Evolutionary conservation across 2,329 filamentous ascomycete genomes (phyloP), one percentile per base, ranked within the genome.

Genomic region (Ramichloridium luteum): DNA sequence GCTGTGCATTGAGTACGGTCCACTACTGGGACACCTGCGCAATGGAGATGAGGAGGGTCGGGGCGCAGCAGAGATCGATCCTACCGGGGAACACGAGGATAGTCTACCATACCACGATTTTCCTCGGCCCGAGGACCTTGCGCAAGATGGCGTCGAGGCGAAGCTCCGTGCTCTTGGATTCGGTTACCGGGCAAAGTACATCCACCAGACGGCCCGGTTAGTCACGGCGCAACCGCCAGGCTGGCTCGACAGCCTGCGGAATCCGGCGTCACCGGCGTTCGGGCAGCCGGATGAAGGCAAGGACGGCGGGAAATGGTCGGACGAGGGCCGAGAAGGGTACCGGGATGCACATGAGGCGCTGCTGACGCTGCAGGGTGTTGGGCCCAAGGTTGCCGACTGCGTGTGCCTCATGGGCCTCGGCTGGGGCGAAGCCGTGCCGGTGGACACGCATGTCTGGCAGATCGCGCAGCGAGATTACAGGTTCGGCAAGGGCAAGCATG

Each of bases 391-490:
- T 1, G 81, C 90, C 4, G 92, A 98, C 54, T 98, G 92, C 51
- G 86, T 96, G 5, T 93, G 82, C 51, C 63, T 98, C 13, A 94
- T 98, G 80, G 92, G 92, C 0, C 61, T 98, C 10, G 88, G 86
- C 16, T 98, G 92, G 88, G 80, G 80, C 17, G 88, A 96, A 58
- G 77, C 86, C 3, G 86, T 98, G 1, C 90, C 90, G 0, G 82
- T 98, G 17, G 90, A 98, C 56, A 98, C 92, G 1, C 92, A 98
- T 58, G 84, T 98, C 9, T 96, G 86, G 88, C 86, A 96, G 62
- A 96, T 98, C 50, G 92, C 90, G 1, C 83, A 92, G 55, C 70
- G 90, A 32, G 90, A 98, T 56, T 98, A 98, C 60, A 85, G 78
- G 37, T 93, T 98, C 48, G 82, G 83, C 5, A 82, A 77, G 47